Percentiles rank a stretch among this genome's conserved stretches.
These are phyloP conservation scores for Cairneyella variabilis DNA, from an alignment of 495 filamentous ascomycete genomes.

Conservation along the genomic window DNA sequence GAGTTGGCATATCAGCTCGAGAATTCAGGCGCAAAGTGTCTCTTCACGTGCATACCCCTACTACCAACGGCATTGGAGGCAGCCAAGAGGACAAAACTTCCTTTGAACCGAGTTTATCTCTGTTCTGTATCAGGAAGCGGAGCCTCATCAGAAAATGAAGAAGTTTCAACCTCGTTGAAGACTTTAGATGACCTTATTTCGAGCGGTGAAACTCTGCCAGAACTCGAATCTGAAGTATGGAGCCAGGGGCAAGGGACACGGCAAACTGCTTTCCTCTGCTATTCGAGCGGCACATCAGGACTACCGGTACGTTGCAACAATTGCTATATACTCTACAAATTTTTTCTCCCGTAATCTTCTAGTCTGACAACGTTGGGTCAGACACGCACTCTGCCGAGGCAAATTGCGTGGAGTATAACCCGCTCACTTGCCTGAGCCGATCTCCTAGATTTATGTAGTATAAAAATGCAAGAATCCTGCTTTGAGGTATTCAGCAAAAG, in stretches of 20 bases:
- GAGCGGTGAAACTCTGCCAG: not conserved
- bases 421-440: too few species aligned
- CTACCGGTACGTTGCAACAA: not conserved
- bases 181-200: not conserved
- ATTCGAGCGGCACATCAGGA: constrained; percentile 3
- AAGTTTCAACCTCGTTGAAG: not conserved
- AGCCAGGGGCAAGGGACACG: not conserved
- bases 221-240: not conserved
- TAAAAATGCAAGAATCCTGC: too few species aligned
- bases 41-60: not conserved
- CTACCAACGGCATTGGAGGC: not conserved
- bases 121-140: not conserved
- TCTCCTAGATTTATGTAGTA: too few species aligned
- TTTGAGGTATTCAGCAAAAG: too few species aligned
- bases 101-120: not conserved
- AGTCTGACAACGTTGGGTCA: too few species aligned
- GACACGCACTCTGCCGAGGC: too few species aligned
- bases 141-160: not conserved
- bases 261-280: not conserved
- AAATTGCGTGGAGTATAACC: too few species aligned
- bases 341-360: not conserved
- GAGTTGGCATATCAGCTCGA: not conserved
- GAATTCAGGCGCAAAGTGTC: not conserved
- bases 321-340: not conserved
- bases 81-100: not conserved